phyloP scores from a whole-genome alignment of 495 filamentous ascomycete genomes.

The Baudoinia panamericana region DNA sequence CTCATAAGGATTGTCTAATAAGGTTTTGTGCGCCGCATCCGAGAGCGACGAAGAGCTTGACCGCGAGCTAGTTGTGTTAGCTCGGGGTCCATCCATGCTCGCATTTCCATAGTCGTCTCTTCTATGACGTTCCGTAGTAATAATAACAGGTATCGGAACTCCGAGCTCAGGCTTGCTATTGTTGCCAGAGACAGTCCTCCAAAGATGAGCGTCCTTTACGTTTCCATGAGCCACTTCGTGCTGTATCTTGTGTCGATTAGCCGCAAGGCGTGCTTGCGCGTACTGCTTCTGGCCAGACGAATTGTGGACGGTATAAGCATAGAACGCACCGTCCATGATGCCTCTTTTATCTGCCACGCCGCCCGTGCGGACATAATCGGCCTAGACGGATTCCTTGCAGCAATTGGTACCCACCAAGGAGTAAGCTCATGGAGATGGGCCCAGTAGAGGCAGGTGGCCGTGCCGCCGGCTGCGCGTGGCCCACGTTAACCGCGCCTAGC shows the following conservation, averaged over 20 bases:
- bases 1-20: slow-evolving; percentile 39
- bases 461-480: too few species aligned
- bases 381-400: too few species aligned
- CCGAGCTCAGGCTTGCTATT: too few species aligned
- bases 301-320: slow-evolving; percentile 4
- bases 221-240: background rate
- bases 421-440: too few species aligned
- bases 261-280: slow-evolving; percentile 4
- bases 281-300: slow-evolving; percentile 8
- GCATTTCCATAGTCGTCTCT: slow-evolving; percentile 4
- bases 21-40: slow-evolving; percentile 1
- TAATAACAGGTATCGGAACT: too few species aligned
- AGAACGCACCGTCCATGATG: slow-evolving; percentile 7
- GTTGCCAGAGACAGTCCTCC: background rate
- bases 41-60: slow-evolving; percentile 15
- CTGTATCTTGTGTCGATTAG: background rate
- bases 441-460: too few species aligned
- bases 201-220: background rate
- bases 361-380: too few species aligned
- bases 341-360: too few species aligned
- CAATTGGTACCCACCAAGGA: too few species aligned
- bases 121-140: background rate
- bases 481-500: too few species aligned
- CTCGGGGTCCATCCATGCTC: slow-evolving; percentile 3
- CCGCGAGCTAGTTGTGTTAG: slow-evolving; percentile 1